Conservation (phyloP, 805 yeast genomes). For the Lipomyces yamadae region DNA sequence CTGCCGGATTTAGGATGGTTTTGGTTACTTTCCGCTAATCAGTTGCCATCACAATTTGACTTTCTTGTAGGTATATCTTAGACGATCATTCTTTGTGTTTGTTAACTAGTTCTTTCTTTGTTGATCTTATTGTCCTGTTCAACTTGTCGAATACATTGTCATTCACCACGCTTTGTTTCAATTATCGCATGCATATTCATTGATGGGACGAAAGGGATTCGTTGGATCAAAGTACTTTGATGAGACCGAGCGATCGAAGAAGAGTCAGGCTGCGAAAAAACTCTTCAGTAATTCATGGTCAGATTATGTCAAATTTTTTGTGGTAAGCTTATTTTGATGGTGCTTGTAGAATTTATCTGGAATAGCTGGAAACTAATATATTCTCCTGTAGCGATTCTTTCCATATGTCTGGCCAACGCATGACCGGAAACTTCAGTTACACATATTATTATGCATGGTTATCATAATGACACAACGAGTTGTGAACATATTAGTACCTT, state of each 20-base stretch:
- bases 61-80: background rate
- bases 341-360: too few relatives aligned
- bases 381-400: conserved; percentile 21
- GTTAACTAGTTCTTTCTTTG: background rate
- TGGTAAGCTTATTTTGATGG: conserved; percentile 12
- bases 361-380: background rate
- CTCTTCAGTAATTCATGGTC: background rate
- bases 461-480: conserved; percentile 26
- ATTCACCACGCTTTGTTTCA: background rate
- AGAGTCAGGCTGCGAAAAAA: background rate
- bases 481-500: conserved; percentile 33
- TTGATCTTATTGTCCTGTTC: background rate
- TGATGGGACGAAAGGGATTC: conserved; percentile 16
- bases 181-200: background rate
- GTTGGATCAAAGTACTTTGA: conserved; percentile 9
- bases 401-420: conserved; percentile 35
- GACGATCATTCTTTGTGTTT: background rate
- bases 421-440: conserved; percentile 25
- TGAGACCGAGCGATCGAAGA: background rate
- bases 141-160: background rate
- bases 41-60: background rate
- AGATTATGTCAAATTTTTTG: conserved; percentile 19
- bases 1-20: background rate
- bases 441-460: conserved; percentile 25
- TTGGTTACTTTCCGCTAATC: background rate